A percentile compares a stretch with the other conserved stretches of the same genome.
phyloP scores from a whole-genome alignment of 2,329 filamentous ascomycete species.

The Thermothelomyces thermophilus region DNA sequence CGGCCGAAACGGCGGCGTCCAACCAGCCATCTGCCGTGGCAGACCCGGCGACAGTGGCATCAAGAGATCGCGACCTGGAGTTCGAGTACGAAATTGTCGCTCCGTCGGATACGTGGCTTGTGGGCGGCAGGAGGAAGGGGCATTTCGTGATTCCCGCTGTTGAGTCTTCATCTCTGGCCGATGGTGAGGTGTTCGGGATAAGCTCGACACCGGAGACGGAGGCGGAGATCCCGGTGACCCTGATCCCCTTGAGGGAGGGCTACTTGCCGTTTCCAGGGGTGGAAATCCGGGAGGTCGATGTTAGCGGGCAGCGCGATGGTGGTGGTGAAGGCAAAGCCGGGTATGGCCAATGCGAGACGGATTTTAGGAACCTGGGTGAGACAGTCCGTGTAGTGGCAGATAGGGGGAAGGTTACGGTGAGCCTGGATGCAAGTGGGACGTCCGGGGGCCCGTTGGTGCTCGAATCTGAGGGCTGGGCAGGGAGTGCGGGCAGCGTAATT shows the following conservation, averaged over 20 bases:
- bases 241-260: conserved; percentile 76
- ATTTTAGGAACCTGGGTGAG: conserved; percentile 72
- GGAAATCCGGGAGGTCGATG: conserved; percentile 62
- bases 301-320: conserved; percentile 8
- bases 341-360: conserved; percentile 62
- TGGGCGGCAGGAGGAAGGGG: conserved; percentile 74
- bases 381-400: conserved; percentile 68
- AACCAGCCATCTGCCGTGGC: too few relatives aligned
- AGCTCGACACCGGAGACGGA: conserved; percentile 43
- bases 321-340: conserved; percentile 12
- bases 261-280: conserved; percentile 70
- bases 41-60: too few relatives aligned
- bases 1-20: conserved; percentile 25
- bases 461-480: conserved; percentile 46
- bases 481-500: conserved; percentile 32
- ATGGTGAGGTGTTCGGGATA: conserved; percentile 12
- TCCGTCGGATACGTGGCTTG: conserved; percentile 68
- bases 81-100: conserved; percentile 80
- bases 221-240: conserved; percentile 59
- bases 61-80: conserved; percentile 46
- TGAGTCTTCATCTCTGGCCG: neutral
- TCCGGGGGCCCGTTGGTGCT: conserved; percentile 61
- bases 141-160: conserved; percentile 59
- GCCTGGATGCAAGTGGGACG: conserved; percentile 59
- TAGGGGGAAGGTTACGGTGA: conserved; percentile 65